Evolutionary conservation across 306 rosid species (phyloP), one percentile per base, ranked within the genome.

Genomic region (Castanea mollissima): DNA sequence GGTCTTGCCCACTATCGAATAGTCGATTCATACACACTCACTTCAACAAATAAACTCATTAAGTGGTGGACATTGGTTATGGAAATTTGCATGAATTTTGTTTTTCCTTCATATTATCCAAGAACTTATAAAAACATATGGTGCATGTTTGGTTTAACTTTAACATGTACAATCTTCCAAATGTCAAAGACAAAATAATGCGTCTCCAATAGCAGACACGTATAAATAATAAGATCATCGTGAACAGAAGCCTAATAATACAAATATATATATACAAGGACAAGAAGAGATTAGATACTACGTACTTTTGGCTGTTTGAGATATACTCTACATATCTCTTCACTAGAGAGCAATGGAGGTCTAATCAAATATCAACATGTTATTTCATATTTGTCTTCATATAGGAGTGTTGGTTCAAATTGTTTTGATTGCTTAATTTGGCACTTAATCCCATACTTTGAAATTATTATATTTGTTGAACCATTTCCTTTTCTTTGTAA

Each of bases 111-210:
- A 2, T 49, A 49, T 49, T 49, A 49, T 49, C 16, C 14, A 49
- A 12, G 54, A 49, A 49, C 3, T 49, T 49, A 49, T 2, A 49
- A 49, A 49, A 21, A 21, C n/a, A 27, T 31, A 44, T 20, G 18
- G 6, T 14, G 27, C 27, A 20, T 14, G 35, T 68, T 34, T 67
- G 18, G 18, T 23, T 55, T 21, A 20, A 9, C 46, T 41, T 41
- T 41, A 41, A 41, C 46, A 41, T 11, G 35, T 20, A 27, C 14
- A 35, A 62, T n/a, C 55, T 38, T 13, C 18, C 20, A 21, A 9
- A 12, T 55, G 68, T 74, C 79, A 75, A 46, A 79, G 76, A 80
- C 72, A 74, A 21, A 51, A 75, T 80, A 56, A 68, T 58, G 31
- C n/a, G 18, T 55, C 71, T 25, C 62, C 29, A 23, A 27, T 3